Percentiles rank a stretch among this genome's conserved stretches.
Conservation (phyloP, 2,329 filamentous ascomycete genomes). For the Alternaria sp. region DNA sequence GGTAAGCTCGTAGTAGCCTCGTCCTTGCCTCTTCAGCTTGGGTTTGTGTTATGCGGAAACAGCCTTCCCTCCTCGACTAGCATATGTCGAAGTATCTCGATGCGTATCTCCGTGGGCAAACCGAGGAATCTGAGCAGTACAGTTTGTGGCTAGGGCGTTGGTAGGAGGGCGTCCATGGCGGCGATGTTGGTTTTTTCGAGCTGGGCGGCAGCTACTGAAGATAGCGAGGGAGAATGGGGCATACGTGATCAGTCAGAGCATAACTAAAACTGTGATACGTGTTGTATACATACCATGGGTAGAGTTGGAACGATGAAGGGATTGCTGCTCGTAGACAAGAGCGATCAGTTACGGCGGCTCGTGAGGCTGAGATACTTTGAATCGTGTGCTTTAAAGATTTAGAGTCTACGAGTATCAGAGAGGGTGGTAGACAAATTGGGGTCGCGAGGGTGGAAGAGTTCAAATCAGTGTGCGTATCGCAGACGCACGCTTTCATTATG, state of each 20-base stretch:
- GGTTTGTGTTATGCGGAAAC: neutral
- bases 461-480: neutral
- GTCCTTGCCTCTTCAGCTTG: neutral
- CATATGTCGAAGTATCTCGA: neutral
- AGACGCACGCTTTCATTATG: neutral
- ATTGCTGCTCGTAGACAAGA: neutral
- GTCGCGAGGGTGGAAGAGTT: neutral
- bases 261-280: neutral
- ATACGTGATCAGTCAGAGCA: neutral
- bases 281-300: neutral
- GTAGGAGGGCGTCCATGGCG: neutral
- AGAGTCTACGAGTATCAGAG: neutral
- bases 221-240: neutral
- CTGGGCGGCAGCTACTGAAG: neutral
- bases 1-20: neutral
- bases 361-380: neutral
- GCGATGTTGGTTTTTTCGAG: neutral
- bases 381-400: neutral
- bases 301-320: neutral
- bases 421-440: neutral
- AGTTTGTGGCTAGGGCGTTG: neutral
- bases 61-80: neutral
- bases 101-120: neutral
- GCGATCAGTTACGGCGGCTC: neutral
- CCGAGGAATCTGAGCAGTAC: neutral